Evolutionary conservation across 1,284 basidiomycete genomes (phyloP).

Genomic region (Boletus subluridellus): DNA sequence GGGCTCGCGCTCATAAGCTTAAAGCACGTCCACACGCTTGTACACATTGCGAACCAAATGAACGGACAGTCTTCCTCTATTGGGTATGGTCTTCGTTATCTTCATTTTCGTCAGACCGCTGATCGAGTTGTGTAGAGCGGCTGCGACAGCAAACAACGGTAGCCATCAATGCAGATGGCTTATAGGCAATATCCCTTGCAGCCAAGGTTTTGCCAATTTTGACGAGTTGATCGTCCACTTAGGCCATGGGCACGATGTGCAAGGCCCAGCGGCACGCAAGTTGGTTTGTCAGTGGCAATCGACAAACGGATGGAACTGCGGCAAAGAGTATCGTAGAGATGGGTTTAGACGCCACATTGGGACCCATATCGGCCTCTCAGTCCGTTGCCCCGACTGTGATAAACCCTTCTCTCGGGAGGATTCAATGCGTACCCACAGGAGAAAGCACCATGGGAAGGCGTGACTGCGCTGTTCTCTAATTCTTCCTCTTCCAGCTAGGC

Average conservation of each 20-base stretch:
- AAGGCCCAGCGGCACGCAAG: neutral
- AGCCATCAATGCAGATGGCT: constrained; percentile 9
- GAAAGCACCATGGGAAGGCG: neutral
- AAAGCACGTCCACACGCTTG: constrained; percentile 7
- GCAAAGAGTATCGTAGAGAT: neutral
- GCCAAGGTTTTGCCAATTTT: neutral
- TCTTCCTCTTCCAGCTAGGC: neutral
- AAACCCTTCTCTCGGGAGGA: constrained; percentile 13
- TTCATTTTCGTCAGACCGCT: neutral
- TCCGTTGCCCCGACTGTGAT: constrained; percentile 3
- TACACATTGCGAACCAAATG: neutral
- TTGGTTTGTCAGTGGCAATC: constrained; percentile 9
- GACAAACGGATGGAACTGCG: neutral
- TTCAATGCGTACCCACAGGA: constrained; percentile 1
- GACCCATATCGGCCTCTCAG: neutral
- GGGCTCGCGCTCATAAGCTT: neutral
- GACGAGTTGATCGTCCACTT: constrained; percentile 7
- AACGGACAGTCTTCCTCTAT: neutral
- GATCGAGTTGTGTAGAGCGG: constrained; percentile 3
- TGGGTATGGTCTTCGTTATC: neutral
- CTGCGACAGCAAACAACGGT: neutral
- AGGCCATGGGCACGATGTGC: neutral
- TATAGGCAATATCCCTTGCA: neutral
- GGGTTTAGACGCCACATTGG: constrained; percentile 4
- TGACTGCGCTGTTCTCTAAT: neutral